Percentiles rank a stretch among this genome's conserved stretches.
Evolutionary conservation across 2,329 filamentous ascomycete species (phyloP).

Genomic region (Cladosporium sp.): DNA sequence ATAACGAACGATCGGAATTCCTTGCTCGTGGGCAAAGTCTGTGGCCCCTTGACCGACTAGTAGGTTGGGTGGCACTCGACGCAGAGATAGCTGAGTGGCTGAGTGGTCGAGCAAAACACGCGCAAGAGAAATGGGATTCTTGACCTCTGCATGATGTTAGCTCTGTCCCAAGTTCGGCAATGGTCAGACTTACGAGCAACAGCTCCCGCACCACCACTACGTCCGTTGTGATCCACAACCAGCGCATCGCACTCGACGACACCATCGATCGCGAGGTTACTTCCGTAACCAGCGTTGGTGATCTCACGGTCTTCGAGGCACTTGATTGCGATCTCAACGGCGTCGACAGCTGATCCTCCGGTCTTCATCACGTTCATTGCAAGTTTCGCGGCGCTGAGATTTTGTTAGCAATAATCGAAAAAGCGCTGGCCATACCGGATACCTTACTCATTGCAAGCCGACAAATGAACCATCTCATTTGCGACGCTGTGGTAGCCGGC

Average conservation of each 20-base stretch:
- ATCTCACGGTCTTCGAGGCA: constrained; percentile 89
- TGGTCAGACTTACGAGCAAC: constrained; percentile 65
- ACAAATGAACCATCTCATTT: constrained; percentile 78
- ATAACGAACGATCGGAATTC: constrained; percentile 66
- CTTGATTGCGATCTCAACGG: constrained; percentile 81
- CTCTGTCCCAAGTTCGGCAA: background rate
- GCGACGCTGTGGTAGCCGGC: constrained; percentile 86
- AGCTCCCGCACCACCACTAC: constrained; percentile 88
- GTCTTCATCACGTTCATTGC: constrained; percentile 75
- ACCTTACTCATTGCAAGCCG: constrained; percentile 79
- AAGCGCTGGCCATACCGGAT: background rate
- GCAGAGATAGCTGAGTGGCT: constrained; percentile 69
- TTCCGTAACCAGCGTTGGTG: constrained; percentile 93
- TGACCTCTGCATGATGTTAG: constrained; percentile 59
- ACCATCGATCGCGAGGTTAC: constrained; percentile 86
- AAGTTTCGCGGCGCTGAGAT: constrained; percentile 65
- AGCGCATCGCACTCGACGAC: constrained; percentile 92
- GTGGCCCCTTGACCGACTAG: constrained; percentile 80
- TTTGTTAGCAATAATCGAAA: constrained; percentile 16
- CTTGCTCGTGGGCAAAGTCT: constrained; percentile 75
- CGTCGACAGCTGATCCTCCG: constrained; percentile 77
- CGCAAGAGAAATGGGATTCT: constrained; percentile 85
- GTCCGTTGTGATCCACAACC: constrained; percentile 81
- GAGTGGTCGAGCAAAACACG: constrained; percentile 75
- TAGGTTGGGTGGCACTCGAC: constrained; percentile 86